Conservation (phyloP, 2,329 filamentous ascomycete species). For the Raffaelea arxii region DNA sequence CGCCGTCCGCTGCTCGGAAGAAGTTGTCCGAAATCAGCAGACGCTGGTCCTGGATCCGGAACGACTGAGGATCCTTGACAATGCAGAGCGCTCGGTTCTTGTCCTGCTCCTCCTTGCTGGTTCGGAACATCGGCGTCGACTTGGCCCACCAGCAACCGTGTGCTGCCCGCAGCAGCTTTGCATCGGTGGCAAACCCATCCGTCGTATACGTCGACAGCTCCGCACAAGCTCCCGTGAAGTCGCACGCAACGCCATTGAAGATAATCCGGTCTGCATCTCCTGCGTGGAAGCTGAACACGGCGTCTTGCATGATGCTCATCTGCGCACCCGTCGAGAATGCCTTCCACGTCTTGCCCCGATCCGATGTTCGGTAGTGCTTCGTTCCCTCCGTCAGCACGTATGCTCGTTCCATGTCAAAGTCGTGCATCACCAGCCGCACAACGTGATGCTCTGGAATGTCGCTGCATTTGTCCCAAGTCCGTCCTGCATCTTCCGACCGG, state of each 20-base stretch:
- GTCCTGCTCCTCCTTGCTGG: slow-evolving; percentile 55
- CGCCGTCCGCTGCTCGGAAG: slow-evolving; percentile 44
- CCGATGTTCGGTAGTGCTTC: slow-evolving; percentile 72
- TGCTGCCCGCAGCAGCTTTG: slow-evolving; percentile 57
- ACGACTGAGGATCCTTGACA: slow-evolving; percentile 60
- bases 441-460: slow-evolving; percentile 55
- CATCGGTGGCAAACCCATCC: slow-evolving; percentile 67
- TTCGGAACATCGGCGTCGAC: slow-evolving; percentile 61
- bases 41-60: slow-evolving; percentile 63
- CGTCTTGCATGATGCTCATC: slow-evolving; percentile 42
- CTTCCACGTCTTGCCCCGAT: slow-evolving; percentile 75
- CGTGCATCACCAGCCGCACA: slow-evolving; percentile 61
- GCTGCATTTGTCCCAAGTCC: slow-evolving; percentile 59
- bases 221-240: slow-evolving; percentile 52
- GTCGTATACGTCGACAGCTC: slow-evolving; percentile 65
- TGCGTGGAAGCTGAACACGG: slow-evolving; percentile 68
- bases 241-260: slow-evolving; percentile 66
- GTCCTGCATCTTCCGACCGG: slow-evolving; percentile 73
- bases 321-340: slow-evolving; percentile 55
- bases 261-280: slow-evolving; percentile 76
- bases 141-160: slow-evolving; percentile 84
- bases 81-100: slow-evolving; percentile 71
- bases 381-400: slow-evolving; percentile 63
- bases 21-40: slow-evolving; percentile 76
- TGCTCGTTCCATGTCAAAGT: slow-evolving; percentile 67